Conservation (phyloP, 805 yeast species). For the Wickerhamiella brachini region DNA sequence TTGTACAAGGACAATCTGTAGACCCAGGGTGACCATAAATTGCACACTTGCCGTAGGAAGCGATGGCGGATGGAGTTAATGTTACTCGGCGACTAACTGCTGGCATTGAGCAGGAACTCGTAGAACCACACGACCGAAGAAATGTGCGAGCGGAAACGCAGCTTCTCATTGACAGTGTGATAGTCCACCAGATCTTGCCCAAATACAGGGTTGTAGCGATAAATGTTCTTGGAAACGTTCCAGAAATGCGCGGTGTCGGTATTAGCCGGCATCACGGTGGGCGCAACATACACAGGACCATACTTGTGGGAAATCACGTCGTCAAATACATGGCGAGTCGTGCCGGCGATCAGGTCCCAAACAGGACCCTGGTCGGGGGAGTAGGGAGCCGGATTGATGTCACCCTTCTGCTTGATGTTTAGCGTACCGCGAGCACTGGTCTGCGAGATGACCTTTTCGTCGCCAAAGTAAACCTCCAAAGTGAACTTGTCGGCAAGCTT, state of each 20-base stretch:
- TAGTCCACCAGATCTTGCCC: conserved; percentile 13
- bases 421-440: conserved; percentile 29
- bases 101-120: conserved; percentile 15
- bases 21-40: too few relatives aligned
- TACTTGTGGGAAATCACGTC: conserved; percentile 24
- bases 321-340: conserved; percentile 48
- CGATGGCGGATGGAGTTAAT: too few relatives aligned
- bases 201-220: conserved; percentile 40
- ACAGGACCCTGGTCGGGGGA: conserved; percentile 32
- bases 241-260: conserved; percentile 61
- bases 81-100: not conserved
- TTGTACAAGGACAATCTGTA: too few relatives aligned
- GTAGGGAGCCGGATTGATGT: conserved; percentile 39
- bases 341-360: conserved; percentile 51
- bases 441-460: conserved; percentile 15
- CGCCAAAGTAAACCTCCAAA: conserved; percentile 33
- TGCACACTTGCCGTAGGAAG: too few relatives aligned
- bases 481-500: conserved; percentile 32
- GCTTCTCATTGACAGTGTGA: conserved; percentile 55
- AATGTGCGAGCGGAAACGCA: conserved; percentile 43
- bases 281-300: conserved; percentile 34
- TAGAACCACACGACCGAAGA: conserved; percentile 22
- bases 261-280: conserved; percentile 52
- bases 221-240: conserved; percentile 46
- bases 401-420: conserved; percentile 11